These are phyloP conservation scores for Scleromitrula shiraiana DNA, from an alignment of 2,329 filamentous ascomycete species.

Conservation along the genomic window DNA sequence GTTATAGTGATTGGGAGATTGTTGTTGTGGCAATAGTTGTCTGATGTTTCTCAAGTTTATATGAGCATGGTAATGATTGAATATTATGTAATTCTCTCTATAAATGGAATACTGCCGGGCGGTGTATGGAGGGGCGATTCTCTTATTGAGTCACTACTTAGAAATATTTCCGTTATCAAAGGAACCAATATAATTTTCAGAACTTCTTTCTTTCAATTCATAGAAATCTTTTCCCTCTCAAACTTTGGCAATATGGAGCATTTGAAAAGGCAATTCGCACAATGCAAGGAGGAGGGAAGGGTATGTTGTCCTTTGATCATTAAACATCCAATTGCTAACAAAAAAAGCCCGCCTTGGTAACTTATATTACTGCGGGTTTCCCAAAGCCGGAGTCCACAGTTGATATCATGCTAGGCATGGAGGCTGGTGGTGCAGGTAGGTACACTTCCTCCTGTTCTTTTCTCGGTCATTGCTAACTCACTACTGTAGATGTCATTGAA, in stretches of 20 bases:
- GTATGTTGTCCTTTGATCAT: constrained; percentile 23
- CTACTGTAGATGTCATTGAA: constrained; percentile 73
- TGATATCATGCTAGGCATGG: constrained; percentile 78
- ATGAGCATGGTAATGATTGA: too few species aligned
- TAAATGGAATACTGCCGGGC: too few species aligned
- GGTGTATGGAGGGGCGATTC: too few species aligned
- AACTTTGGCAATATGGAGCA: constrained; percentile 38
- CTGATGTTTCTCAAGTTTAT: too few species aligned
- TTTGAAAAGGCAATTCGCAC: constrained; percentile 48
- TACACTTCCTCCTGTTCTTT: neutral
- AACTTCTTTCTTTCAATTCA: constrained; percentile 9
- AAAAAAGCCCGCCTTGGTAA: constrained; percentile 60
- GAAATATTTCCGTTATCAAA: too few species aligned
- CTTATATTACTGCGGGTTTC: constrained; percentile 93
- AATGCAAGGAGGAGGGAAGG: constrained; percentile 45
- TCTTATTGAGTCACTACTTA: too few species aligned
- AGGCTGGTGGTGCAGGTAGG: constrained; percentile 83
- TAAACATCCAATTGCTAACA: constrained; percentile 10
- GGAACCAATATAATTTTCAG: too few species aligned
- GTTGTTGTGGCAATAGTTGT: too few species aligned
- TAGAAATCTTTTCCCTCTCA: constrained; percentile 13
- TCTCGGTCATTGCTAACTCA: neutral
- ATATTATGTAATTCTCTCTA: too few species aligned
- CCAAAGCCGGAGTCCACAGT: constrained; percentile 76
- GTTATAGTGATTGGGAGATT: too few species aligned